Conservation (phyloP, 2,329 filamentous ascomycete genomes). For the Colletotrichum trifolii region DNA sequence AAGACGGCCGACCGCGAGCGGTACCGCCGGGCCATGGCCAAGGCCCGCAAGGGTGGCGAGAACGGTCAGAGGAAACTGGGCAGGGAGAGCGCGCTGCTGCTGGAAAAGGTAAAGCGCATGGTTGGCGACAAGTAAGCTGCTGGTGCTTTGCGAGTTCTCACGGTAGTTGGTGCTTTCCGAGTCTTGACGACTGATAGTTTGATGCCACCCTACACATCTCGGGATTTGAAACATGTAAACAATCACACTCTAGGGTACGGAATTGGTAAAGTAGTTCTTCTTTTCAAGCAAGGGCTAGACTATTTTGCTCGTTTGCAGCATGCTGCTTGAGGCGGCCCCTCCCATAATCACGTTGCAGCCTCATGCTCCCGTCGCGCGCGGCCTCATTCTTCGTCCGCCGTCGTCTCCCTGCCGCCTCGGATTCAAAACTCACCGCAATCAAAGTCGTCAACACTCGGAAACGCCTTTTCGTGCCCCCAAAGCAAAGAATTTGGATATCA, state of each 20-base stretch:
- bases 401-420: conserved; percentile 3
- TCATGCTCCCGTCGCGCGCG: conserved; percentile 8
- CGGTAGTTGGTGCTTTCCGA: too few relatives aligned
- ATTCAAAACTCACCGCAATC: conserved; percentile 23
- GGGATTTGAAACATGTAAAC: neutral
- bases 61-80: conserved; percentile 84
- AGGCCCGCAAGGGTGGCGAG: conserved; percentile 73
- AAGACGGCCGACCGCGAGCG: conserved; percentile 73
- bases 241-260: conserved; percentile 1
- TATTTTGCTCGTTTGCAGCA: conserved; percentile 16
- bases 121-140: conserved; percentile 56
- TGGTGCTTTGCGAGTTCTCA: too few relatives aligned
- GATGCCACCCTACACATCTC: conserved; percentile 16
- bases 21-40: conserved; percentile 76
- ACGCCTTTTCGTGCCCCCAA: conserved; percentile 25
- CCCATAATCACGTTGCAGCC: neutral
- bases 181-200: conserved; percentile 7
- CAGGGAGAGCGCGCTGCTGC: conserved; percentile 79
- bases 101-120: conserved; percentile 82
- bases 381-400: conserved; percentile 19
- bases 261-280: conserved; percentile 5
- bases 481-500: conserved; percentile 37
- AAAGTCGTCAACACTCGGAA: conserved; percentile 23
- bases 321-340: conserved; percentile 8
- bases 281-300: neutral